Evolutionary conservation across 208 protist species (phyloP), one percentile per base, ranked within the genome.

Genomic region (Trichomonas vaginalis): DNA sequence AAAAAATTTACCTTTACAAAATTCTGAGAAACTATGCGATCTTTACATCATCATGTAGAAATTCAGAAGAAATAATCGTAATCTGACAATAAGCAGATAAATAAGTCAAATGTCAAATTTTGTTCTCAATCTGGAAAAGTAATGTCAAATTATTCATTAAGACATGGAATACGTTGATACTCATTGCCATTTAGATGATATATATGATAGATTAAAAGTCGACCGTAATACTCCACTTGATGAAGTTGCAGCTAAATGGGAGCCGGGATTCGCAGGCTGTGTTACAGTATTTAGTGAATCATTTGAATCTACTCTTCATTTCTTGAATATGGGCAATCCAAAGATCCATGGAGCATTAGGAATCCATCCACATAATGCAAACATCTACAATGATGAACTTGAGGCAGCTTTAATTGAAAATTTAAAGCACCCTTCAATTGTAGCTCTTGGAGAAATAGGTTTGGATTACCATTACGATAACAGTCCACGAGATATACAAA

Each of bases 361-460:
- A 47, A 96, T 96, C 37, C 95, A 96, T 49, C 95, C 95, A 46
- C 95, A 96, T 48, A 95, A 96, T 49, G 95, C 95, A 0, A 95
- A 48, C 35, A 21, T 35, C 3, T 90, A 79, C 21, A 90, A 95
- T 62, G 80, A 92, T 15, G 82, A 96, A 46, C 10, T 96, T 15
- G 79, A 88, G 27, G 49, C 35, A 70, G 95, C 32, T 95, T 95
- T 70, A n/a, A n/a, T 46, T 15, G 86, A 95, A 40, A 51, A 39
- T 32, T 61, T 95, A 3, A 96, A 95, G 70, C 92, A 96, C 87
- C 96, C 96, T 37, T 97, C 96, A 61, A 95, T 86, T 35, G 95
- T 98, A 10, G 97, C 96, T 14, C 97, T 97, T 96, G 97, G 97
- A 49, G 97, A 98, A 56, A 97, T 95, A 42, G 97, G 97, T 21